A percentile compares a stretch with the other conserved stretches of the same genome.
Conservation (phyloP, 805 yeast species). For the Brettanomyces anomalus region DNA sequence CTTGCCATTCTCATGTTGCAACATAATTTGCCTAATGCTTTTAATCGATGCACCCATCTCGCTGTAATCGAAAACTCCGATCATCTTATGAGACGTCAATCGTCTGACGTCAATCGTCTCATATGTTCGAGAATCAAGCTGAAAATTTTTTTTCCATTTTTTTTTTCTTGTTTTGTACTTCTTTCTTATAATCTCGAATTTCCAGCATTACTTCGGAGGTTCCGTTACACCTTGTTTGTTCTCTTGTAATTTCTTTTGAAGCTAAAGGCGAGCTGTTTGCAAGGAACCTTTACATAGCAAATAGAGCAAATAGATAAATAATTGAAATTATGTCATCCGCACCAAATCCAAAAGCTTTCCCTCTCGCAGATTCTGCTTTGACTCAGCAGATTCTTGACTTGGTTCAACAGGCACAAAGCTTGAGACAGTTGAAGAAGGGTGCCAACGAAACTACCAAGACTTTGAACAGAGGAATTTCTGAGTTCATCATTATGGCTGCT, state of each 20-base stretch:
- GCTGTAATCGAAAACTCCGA: too few species aligned
- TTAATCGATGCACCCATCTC: too few species aligned
- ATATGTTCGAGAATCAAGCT: too few species aligned
- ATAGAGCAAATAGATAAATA: conserved; percentile 1
- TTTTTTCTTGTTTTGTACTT: too few species aligned
- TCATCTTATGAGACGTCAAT: too few species aligned
- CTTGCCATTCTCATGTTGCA: too few species aligned
- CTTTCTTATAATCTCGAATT: too few species aligned
- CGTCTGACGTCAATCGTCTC: too few species aligned
- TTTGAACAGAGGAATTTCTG: conserved; percentile 98
- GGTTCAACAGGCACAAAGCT: conserved; percentile 94
- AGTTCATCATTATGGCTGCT: conserved; percentile 99
- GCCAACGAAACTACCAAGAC: conserved; percentile 99
- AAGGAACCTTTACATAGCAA: conserved; percentile 37
- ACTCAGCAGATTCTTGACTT: conserved; percentile 96
- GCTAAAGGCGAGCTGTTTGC: conserved; percentile 37
- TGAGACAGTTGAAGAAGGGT: conserved; percentile 98
- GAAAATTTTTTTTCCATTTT: too few species aligned
- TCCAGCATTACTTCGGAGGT: not conserved
- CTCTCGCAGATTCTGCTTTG: conserved; percentile 92
- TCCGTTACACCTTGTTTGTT: not conserved
- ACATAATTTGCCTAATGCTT: too few species aligned
- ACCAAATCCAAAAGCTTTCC: conserved; percentile 98
- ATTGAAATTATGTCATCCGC: conserved; percentile 53
- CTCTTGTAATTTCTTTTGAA: not conserved